Evolutionary conservation across 257 asterid genomes (phyloP), one percentile per base, ranked within the genome.

Genomic region (Plectranthus barbatus): DNA sequence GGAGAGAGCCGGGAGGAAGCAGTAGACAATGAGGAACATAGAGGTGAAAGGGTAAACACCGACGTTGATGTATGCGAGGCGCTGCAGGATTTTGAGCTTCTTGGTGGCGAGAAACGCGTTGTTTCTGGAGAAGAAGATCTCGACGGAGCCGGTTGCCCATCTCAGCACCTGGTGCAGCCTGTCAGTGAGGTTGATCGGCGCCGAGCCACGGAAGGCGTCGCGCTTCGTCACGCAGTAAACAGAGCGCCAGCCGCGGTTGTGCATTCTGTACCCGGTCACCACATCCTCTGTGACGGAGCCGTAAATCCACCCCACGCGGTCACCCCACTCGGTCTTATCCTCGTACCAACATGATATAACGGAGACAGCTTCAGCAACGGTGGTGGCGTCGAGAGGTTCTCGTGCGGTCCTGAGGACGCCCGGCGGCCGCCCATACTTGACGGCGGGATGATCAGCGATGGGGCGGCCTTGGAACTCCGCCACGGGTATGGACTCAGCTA

Each of bases 341-440:
- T 84, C 91, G 67, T 83, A 83, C 88, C 91, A 84, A 6, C 91
- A 84, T 10, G 91, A 84, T 50, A 84, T 81, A 9, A 74, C 87
- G 0, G 82, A 74, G 23, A 84, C 81, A 0, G 87, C 76, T 55
- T 84, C 91, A 0, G 87, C 87, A 5, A 84, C 91, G 0, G 84
- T 76, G 14, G 84, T 54, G 18, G 91, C 82, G 21, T 84, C 85
- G 0, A 84, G 82, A 11, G 81, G 87, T 6, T 76, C 81, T 6
- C 85, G 74, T 0, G 85, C 82, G 19, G 10, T 75, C 17, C 80
- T 57, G 0, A 84, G 87, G 18, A 75, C 18, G 7, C 91, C 87
- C 0, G 85, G 91, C 1, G 87, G 87, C 2, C 87, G 76, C 0
- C 91, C 91, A 9, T 81, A 74, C 75, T 84, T 84, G 42, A 84